Conservation (phyloP, 257 asterid genomes). For the Eucommia ulmoides region DNA sequence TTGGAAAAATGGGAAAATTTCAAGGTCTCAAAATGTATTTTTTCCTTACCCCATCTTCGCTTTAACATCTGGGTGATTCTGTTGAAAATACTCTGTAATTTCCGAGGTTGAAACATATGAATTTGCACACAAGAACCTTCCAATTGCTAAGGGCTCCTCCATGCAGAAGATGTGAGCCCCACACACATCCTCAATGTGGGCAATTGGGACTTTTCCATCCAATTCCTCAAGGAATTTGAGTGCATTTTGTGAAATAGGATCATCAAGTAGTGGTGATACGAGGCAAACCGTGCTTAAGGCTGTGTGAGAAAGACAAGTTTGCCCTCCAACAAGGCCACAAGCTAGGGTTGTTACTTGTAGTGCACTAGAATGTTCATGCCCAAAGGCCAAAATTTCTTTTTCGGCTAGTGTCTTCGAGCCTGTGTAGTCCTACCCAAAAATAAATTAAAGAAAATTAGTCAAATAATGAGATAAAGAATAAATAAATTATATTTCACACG, state of each 20-base stretch:
- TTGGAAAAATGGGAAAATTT: background rate
- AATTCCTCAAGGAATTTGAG: constrained; percentile 45
- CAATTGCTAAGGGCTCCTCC: constrained; percentile 21
- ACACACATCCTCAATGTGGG: constrained; percentile 35
- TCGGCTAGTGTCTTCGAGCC: constrained; percentile 47
- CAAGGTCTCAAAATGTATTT: background rate
- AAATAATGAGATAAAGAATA: background rate
- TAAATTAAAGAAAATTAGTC: background rate
- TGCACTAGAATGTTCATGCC: constrained; percentile 19
- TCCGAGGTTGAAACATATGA: constrained; percentile 30
- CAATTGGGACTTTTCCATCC: constrained; percentile 36
- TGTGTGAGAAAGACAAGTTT: constrained; percentile 18
- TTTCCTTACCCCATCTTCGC: constrained; percentile 24
- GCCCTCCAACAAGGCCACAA: constrained; percentile 60
- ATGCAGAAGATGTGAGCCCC: constrained; percentile 43
- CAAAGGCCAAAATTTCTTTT: constrained; percentile 28
- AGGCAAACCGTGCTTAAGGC: constrained; percentile 14
- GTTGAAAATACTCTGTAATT: constrained; percentile 25
- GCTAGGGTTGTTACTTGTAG: constrained; percentile 40
- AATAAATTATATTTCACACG: background rate
- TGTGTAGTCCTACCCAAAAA: constrained; percentile 24
- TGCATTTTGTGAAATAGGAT: background rate
- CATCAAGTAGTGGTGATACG: constrained; percentile 18
- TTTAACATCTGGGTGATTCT: constrained; percentile 9
- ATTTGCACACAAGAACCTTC: constrained; percentile 42